A percentile compares a stretch with the other conserved stretches of the same genome.
phyloP scores from a whole-genome alignment of 257 asterid genomes.

The Petrea volubilis region DNA sequence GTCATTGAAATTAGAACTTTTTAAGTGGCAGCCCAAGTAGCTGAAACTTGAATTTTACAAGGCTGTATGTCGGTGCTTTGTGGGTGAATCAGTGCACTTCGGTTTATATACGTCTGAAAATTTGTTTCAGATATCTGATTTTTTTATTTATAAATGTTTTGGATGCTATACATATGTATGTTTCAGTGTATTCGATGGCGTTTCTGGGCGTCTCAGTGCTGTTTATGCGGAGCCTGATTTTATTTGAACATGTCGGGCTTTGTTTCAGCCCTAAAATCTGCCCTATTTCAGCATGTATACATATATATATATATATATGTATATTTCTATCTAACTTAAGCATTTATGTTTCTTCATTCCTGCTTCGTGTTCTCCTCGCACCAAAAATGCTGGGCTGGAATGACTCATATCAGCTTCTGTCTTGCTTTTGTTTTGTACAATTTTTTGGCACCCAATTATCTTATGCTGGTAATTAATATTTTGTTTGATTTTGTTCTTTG shows the following conservation, averaged over 20 bases:
- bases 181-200: not conserved
- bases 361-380: not conserved
- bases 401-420: not conserved
- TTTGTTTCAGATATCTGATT: not conserved
- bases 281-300: not conserved
- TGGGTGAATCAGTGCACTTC: not conserved
- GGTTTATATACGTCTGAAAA: not conserved
- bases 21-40: not conserved
- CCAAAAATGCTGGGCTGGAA: not conserved
- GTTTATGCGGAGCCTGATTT: not conserved
- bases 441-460: not conserved
- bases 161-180: not conserved
- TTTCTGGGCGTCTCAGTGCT: not conserved
- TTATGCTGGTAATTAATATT: not conserved
- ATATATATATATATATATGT: too few species aligned
- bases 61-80: conserved; percentile 1
- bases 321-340: not conserved
- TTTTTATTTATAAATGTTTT: not conserved
- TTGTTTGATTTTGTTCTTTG: not conserved
- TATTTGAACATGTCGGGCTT: not conserved
- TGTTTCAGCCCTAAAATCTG: not conserved
- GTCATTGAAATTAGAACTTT: not conserved
- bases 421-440: not conserved
- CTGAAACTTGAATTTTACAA: conserved; percentile 1
- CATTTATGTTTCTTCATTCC: not conserved